These are phyloP conservation scores for Sesbania bispinosa DNA, from an alignment of 306 rosid genomes.

Conservation along the genomic window DNA sequence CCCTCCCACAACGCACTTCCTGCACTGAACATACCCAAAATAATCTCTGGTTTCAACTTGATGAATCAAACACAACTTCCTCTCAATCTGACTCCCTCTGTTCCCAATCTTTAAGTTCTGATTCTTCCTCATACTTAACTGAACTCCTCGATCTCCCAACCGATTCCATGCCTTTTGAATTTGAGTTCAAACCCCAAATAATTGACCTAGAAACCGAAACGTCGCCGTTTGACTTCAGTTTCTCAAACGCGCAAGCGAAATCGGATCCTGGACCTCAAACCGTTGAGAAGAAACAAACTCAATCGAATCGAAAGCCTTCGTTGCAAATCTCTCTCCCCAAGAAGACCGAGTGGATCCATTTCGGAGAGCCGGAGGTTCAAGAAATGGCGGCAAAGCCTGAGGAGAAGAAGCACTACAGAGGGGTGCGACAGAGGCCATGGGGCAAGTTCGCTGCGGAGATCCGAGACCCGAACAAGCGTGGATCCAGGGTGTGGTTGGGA, in stretches of 20 bases:
- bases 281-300: background rate
- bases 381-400: background rate
- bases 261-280: background rate
- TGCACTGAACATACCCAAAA: background rate
- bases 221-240: background rate
- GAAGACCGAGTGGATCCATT: conserved; percentile 62
- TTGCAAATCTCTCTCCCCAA: conserved; percentile 53
- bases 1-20: conserved; percentile 31
- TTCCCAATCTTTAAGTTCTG: conserved; percentile 35
- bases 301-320: conserved; percentile 37
- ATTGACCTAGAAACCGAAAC: conserved; percentile 8
- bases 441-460: conserved; percentile 84
- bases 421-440: conserved; percentile 75
- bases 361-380: conserved; percentile 3
- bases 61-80: background rate
- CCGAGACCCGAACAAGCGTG: conserved; percentile 65
- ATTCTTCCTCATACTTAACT: too few relatives aligned
- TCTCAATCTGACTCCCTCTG: conserved; percentile 30
- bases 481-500: conserved; percentile 75
- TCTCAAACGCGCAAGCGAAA: too few relatives aligned
- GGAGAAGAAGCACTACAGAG: conserved; percentile 47
- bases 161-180: background rate
- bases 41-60: background rate
- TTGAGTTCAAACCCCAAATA: conserved; percentile 35
- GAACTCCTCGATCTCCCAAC: too few relatives aligned